Evolutionary conservation across 1,139 yeast species (phyloP).

Genomic region (Ogataea hybrid): DNA sequence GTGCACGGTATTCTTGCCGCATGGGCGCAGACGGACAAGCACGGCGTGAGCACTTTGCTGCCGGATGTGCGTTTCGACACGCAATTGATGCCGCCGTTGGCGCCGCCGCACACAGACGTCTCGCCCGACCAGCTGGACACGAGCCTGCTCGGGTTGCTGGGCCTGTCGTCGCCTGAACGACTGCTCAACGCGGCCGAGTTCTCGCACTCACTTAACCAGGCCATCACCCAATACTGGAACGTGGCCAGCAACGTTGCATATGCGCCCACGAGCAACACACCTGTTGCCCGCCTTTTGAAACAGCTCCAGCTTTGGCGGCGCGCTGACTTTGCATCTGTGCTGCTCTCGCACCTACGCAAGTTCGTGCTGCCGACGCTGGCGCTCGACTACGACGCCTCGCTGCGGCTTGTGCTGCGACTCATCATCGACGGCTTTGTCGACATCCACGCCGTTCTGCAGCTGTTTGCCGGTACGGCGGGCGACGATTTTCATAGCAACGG

Average conservation of each 20-base stretch:
- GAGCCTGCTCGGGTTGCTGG: constrained; percentile 23
- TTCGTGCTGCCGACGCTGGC: constrained; percentile 29
- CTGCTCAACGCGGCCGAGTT: constrained; percentile 31
- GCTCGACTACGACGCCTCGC: constrained; percentile 29
- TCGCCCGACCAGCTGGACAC: constrained; percentile 5
- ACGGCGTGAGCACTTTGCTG: constrained; percentile 10
- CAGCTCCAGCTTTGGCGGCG: constrained; percentile 29
- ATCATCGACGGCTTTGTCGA: constrained; percentile 38
- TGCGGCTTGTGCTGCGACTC: constrained; percentile 28
- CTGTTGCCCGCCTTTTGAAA: constrained; percentile 24
- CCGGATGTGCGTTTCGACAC: neutral
- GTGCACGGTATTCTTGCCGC: constrained; percentile 6
- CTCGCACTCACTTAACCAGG: constrained; percentile 25
- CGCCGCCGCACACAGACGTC: constrained; percentile 1
- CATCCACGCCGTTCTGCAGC: constrained; percentile 35
- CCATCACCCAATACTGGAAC: constrained; percentile 26
- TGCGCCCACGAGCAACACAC: constrained; percentile 2
- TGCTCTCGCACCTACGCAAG: constrained; percentile 27
- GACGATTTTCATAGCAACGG: constrained; percentile 21
- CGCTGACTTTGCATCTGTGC: constrained; percentile 31
- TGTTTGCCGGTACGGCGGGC: constrained; percentile 21
- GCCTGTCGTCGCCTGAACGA: constrained; percentile 27
- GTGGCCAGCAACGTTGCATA: constrained; percentile 21
- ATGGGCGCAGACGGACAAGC: constrained; percentile 19
- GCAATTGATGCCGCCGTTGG: constrained; percentile 5